Evolutionary conservation across 2,329 filamentous ascomycete genomes (phyloP).

Genomic region (Reticulascus tulasneorum): DNA sequence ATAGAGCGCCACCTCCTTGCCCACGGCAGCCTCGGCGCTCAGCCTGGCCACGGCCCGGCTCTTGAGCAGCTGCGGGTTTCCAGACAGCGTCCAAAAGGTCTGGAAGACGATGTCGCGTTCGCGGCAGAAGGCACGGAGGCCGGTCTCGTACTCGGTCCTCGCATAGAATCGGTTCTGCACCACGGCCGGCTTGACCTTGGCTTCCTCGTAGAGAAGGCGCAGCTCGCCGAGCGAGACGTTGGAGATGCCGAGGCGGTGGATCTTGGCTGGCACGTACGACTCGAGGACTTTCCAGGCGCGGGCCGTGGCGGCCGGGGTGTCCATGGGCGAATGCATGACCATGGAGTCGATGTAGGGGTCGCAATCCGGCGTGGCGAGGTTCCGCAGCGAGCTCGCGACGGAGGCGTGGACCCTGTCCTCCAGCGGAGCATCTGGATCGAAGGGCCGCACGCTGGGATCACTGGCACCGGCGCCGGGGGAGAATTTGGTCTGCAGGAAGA

Average conservation of each 20-base stretch:
- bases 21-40: constrained; percentile 34
- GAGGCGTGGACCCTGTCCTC: constrained; percentile 62
- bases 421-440: not conserved
- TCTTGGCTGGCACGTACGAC: constrained; percentile 58
- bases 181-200: constrained; percentile 44
- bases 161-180: constrained; percentile 74
- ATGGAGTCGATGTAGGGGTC: constrained; percentile 63
- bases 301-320: constrained; percentile 43
- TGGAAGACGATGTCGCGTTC: constrained; percentile 41
- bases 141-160: constrained; percentile 54
- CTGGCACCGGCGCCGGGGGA: constrained; percentile 53
- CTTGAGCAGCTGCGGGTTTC: constrained; percentile 35
- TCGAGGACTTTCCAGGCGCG: constrained; percentile 65
- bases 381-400: constrained; percentile 60
- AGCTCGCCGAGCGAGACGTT: constrained; percentile 63
- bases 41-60: constrained; percentile 46
- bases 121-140: constrained; percentile 51
- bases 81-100: constrained; percentile 51
- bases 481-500: constrained; percentile 61
- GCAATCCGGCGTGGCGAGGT: constrained; percentile 47
- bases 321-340: constrained; percentile 63
- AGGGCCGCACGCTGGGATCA: no score
- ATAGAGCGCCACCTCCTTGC: constrained; percentile 39
- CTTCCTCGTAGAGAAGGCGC: constrained; percentile 42
- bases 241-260: constrained; percentile 70